Evolutionary conservation across 2,329 filamentous ascomycete genomes (phyloP), one percentile per base, ranked within the genome.

Genomic region (Colletotrichum viniferum): DNA sequence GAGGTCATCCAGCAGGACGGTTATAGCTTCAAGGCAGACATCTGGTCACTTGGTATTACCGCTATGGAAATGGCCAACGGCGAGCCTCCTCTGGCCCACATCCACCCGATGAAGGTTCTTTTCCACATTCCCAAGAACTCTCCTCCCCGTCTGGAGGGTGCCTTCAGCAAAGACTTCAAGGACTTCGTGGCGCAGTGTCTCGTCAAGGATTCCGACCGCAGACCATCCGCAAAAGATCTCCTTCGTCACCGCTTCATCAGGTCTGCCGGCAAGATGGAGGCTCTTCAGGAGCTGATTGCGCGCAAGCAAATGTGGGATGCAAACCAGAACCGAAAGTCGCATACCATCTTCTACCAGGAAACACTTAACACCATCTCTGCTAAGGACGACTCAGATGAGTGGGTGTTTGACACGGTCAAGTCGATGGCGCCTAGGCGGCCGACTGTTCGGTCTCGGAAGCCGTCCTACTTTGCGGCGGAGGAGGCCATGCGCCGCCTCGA

Each of bases 361-460:
- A 98, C 96, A 4, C 88, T 98, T 64, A 91, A 94, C 79, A 93
- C 91, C 10, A 90, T 97, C 69, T 89, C 90, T 4, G 89, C 91
- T 3, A 92, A 88, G 78, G 88, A 91, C 48, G 93, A 96, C 7
- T 89, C 94, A 18, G 95, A 98, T 77, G 96, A 95, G 78, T 98
- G 96, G 96, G 94, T 98, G 3, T 98, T 98, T 82, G 96, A 98
- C 81, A 98, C 96, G 0, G 92, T 98, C 81, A 97, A 95, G 83
- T 95, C 94, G 0, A 87, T 93, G 36, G 89, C 87, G 5, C 88
- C 91, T 5, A 90, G 90, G 79, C 91, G 89, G 52, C 84, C 87
- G 16, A 87, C 86, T 0, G 85, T 88, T 69, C 90, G 87, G 80
- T 84, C 87, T 63, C 87, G 90, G 69, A 91, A 91, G 74, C 87